phyloP scores from a whole-genome alignment of 78 protist species.

The Tieghemostelium lacteum region DNA sequence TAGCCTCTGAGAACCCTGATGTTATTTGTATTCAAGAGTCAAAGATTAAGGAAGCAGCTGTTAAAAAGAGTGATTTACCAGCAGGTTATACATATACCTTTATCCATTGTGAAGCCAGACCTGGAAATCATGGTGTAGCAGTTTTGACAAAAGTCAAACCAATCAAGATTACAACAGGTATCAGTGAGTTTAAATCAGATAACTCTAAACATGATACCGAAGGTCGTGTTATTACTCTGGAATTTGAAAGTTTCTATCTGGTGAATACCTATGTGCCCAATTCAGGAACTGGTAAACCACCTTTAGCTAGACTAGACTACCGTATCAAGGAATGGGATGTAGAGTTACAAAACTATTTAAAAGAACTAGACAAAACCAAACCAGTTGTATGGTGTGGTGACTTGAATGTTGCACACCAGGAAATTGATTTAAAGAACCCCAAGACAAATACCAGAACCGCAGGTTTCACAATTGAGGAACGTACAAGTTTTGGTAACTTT shows the following conservation, averaged over 20 bases:
- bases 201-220: constrained; percentile 81
- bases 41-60: constrained; percentile 50
- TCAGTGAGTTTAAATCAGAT: no score
- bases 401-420: constrained; percentile 81
- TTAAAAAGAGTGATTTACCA: constrained; percentile 5
- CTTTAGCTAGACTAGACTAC: constrained; percentile 31
- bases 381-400: constrained; percentile 89
- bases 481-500: constrained; percentile 71
- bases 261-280: constrained; percentile 83
- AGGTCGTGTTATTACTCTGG: constrained; percentile 82
- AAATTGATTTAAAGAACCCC: constrained; percentile 83
- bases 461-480: constrained; percentile 84
- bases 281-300: constrained; percentile 61
- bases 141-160: constrained; percentile 48
- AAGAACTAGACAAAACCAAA: constrained; percentile 41
- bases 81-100: constrained; percentile 50
- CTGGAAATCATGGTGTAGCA: constrained; percentile 67
- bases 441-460: constrained; percentile 75
- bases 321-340: constrained; percentile 85
- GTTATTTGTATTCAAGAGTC: constrained; percentile 87
- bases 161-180: constrained; percentile 47
- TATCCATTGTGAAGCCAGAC: constrained; percentile 2
- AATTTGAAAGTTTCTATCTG: constrained; percentile 74
- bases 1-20: constrained; percentile 78
- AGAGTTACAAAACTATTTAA: constrained; percentile 56